A percentile compares a stretch with the other conserved stretches of the same genome.
These are phyloP conservation scores for Debaryomyces singareniensis DNA, from an alignment of 1,139 yeast genomes.

Conservation along the genomic window DNA sequence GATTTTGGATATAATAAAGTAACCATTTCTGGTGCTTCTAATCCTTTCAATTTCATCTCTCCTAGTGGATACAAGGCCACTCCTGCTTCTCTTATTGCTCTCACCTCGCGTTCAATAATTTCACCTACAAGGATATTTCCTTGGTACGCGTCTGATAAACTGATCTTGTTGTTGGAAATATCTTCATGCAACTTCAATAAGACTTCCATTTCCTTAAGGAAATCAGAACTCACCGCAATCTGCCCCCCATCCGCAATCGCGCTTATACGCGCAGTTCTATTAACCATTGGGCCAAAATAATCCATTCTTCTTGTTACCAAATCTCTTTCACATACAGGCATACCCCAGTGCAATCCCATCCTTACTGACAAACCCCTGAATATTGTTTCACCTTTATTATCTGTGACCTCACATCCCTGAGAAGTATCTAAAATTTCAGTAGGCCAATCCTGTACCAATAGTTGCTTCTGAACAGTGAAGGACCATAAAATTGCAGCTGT, in stretches of 20 bases:
- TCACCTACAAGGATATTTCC: constrained; percentile 59
- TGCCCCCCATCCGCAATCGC: constrained; percentile 99
- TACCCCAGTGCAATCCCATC: constrained; percentile 98
- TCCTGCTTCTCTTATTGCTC: constrained; percentile 62
- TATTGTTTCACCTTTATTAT: constrained; percentile 53
- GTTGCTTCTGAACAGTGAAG: constrained; percentile 82
- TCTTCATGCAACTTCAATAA: constrained; percentile 49
- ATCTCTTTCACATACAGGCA: constrained; percentile 93
- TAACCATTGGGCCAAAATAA: constrained; percentile 97
- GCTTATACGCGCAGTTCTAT: constrained; percentile 87
- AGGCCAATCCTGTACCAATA: constrained; percentile 90
- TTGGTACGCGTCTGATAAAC: constrained; percentile 50
- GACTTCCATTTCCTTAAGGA: constrained; percentile 61
- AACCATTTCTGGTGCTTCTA: constrained; percentile 87
- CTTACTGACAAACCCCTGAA: constrained; percentile 90
- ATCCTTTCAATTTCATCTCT: constrained; percentile 84
- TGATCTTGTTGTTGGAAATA: constrained; percentile 31
- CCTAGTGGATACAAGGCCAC: constrained; percentile 70
- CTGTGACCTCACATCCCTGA: constrained; percentile 82
- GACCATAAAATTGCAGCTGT: constrained; percentile 92
- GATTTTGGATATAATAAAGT: constrained; percentile 71
- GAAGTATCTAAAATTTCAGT: constrained; percentile 79
- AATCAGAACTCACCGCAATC: constrained; percentile 79
- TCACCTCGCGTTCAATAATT: constrained; percentile 61
- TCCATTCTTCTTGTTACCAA: constrained; percentile 96